phyloP scores from a whole-genome alignment of 2,329 filamentous ascomycete species.

The Intubia oerlemansii region DNA sequence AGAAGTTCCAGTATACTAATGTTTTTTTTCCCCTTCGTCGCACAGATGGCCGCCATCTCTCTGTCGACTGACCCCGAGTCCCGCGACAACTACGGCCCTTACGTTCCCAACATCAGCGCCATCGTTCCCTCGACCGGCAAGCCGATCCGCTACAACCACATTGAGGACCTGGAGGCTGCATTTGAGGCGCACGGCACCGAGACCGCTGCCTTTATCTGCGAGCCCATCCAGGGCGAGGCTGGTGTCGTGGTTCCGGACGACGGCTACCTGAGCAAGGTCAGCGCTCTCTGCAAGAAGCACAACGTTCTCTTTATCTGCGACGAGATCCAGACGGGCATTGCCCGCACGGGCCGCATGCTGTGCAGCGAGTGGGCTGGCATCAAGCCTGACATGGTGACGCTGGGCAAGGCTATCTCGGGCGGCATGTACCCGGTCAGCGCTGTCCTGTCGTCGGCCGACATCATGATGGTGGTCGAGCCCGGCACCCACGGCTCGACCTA shows the following conservation, averaged over 20 bases:
- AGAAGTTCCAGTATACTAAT: too few species aligned
- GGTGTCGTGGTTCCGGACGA: constrained; percentile 90
- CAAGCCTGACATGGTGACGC: constrained; percentile 82
- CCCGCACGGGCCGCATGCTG: constrained; percentile 79
- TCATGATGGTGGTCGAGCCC: constrained; percentile 91
- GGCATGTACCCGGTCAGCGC: constrained; percentile 98
- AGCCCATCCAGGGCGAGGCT: constrained; percentile 93
- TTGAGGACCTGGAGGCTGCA: constrained; percentile 56
- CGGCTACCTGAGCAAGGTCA: constrained; percentile 61
- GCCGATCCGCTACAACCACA: constrained; percentile 69
- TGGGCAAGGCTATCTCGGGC: constrained; percentile 94
- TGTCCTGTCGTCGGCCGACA: constrained; percentile 67
- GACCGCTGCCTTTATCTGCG: constrained; percentile 81
- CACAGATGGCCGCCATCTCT: constrained; percentile 76
- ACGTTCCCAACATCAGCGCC: constrained; percentile 73
- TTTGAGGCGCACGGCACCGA: constrained; percentile 65
- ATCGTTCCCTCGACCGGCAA: constrained; percentile 53
- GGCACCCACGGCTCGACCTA: constrained; percentile 98
- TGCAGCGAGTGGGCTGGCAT: constrained; percentile 89
- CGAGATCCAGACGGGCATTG: constrained; percentile 96
- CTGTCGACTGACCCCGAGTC: constrained; percentile 92
- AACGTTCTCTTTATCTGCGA: constrained; percentile 93
- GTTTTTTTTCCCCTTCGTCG: neutral
- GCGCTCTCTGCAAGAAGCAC: constrained; percentile 79
- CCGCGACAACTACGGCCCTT: constrained; percentile 90